Percentiles rank a stretch among this genome's conserved stretches.
These are phyloP conservation scores for Verticillium klebahnii DNA, from an alignment of 2,329 filamentous ascomycete species.

Conservation along the genomic window DNA sequence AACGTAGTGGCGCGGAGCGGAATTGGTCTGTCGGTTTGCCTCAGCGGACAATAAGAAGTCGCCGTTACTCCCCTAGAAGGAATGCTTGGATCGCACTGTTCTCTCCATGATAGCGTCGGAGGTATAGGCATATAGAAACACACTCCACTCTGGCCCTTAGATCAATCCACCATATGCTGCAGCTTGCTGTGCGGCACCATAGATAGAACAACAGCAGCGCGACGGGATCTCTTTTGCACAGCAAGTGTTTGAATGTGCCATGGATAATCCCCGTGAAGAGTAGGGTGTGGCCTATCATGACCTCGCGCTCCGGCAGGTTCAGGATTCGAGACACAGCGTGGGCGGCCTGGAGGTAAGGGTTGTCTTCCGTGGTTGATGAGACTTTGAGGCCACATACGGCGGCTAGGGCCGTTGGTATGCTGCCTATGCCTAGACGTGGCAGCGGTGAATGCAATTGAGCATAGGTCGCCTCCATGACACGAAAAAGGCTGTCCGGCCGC, in stretches of 20 bases:
- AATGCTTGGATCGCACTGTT: conserved; percentile 22
- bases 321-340: conserved; percentile 29
- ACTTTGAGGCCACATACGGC: conserved; percentile 18
- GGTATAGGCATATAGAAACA: conserved; percentile 33
- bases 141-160: conserved; percentile 35
- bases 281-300: conserved; percentile 24
- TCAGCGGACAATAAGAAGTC: not conserved
- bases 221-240: conserved; percentile 27
- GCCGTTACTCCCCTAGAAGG: conserved; percentile 16
- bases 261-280: conserved; percentile 28
- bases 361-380: conserved; percentile 26
- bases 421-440: conserved; percentile 18
- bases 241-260: conserved; percentile 25
- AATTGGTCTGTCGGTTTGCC: not conserved
- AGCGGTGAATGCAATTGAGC: conserved; percentile 30
- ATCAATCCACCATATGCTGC: conserved; percentile 38
- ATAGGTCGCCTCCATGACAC: conserved; percentile 25
- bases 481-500: conserved; percentile 29
- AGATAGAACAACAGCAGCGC: conserved; percentile 35
- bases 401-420: conserved; percentile 18
- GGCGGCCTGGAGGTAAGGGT: conserved; percentile 31
- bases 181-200: conserved; percentile 35
- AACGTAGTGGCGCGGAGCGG: not conserved
- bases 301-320: conserved; percentile 19
- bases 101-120: conserved; percentile 23